A percentile compares a stretch with the other conserved stretches of the same genome.
These are phyloP conservation scores for Byssothecium circinans DNA, from an alignment of 2,329 filamentous ascomycete species.

Conservation along the genomic window DNA sequence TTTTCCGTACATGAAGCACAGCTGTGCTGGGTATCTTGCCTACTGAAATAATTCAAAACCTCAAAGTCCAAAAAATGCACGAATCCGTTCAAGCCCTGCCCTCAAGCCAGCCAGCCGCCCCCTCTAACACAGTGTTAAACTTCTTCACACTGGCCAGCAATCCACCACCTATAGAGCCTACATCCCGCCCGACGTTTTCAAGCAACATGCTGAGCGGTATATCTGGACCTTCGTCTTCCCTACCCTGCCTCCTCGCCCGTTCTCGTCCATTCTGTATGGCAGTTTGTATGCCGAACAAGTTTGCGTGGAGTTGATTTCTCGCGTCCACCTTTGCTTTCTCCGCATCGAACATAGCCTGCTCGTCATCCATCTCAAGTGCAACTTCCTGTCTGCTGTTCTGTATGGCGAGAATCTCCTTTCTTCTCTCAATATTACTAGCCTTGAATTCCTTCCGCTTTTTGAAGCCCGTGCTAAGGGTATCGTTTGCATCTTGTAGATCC, in stretches of 20 bases:
- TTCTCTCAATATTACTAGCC: conserved; percentile 49
- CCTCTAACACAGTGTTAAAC: conserved; percentile 41
- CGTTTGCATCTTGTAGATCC: conserved; percentile 55
- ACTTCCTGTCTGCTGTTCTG: conserved; percentile 53
- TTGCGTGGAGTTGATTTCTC: conserved; percentile 29
- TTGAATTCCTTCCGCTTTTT: conserved; percentile 49
- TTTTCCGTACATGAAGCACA: too few species aligned
- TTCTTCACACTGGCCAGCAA: conserved; percentile 31
- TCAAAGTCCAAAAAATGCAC: background rate
- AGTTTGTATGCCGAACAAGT: conserved; percentile 42
- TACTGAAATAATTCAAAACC: background rate
- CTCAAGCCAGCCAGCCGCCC: conserved; percentile 40
- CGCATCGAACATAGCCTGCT: conserved; percentile 40
- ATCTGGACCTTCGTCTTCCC: conserved; percentile 38
- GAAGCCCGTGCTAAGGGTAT: conserved; percentile 52
- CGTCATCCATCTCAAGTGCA: conserved; percentile 53
- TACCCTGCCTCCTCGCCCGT: conserved; percentile 29
- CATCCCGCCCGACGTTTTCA: conserved; percentile 28
- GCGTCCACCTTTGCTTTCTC: conserved; percentile 28
- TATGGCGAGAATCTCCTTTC: conserved; percentile 52
- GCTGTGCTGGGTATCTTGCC: conserved; percentile 11
- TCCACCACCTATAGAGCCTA: conserved; percentile 39
- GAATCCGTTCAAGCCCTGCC: conserved; percentile 24
- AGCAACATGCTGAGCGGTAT: conserved; percentile 37
- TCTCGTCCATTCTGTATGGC: conserved; percentile 39